Evolutionary conservation across 164 flowering plant species (phyloP), one percentile per base, ranked within the genome.

Genomic region (Magnolia changhungtana): DNA sequence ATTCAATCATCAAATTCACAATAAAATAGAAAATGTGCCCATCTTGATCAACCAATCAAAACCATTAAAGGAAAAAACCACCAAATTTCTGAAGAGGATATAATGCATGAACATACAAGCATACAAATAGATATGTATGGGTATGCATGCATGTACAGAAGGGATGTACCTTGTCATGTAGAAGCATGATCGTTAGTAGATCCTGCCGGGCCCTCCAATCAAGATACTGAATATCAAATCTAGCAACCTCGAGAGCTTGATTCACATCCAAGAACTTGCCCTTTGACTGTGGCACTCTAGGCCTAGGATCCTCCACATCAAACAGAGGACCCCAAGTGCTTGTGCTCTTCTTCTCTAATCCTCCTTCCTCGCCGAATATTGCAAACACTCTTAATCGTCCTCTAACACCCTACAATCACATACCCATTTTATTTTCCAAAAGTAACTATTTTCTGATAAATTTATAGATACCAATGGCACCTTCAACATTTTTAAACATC

Each of bases 201-300:
- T 94, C 99, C 79, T 94, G 99, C 20, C 99, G 84, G 74, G 99
- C 98, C 49, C 95, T 85, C 99, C 99, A 96, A 83, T 96, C 99
- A 65, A 89, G 90, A 71, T 96, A 96, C 78, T 96, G 99, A 74
- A 96, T 84, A 82, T 94, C 98, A 78, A 83, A 92, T 77, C 94
- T 84, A 68, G 95, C 99, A n/a, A 96, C 90, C 83, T 96, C 97
- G 21, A 96, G 74, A 9, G 97, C 97, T 76, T 90, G 93, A 88
- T 94, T 76, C 2, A 83, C 96, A 75, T 96, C 97, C 82, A 96
- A 80, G 80, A 94, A 88, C 86, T 92, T 94, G 77, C 98, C 93
- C 82, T 92, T 91, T 67, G 27, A 70, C 75, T 80, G 92, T 8
- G 89, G 91, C 8, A 82, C 77, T 79, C 84, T 91, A 29, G 92